These are phyloP conservation scores for Rhodomyrtus psidioides DNA, from an alignment of 441 rosid genomes.

Conservation along the genomic window DNA sequence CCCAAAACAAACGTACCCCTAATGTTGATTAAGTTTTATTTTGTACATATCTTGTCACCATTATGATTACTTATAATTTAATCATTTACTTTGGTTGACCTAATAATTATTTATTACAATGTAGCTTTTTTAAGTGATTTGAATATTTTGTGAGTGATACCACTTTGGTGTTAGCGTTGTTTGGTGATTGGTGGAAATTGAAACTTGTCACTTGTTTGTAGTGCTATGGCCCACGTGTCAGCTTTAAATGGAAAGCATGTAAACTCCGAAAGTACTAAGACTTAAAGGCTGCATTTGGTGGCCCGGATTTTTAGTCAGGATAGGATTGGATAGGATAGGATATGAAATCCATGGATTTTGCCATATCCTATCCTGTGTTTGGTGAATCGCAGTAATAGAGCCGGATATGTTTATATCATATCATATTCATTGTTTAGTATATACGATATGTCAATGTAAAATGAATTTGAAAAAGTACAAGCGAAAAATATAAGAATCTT, in stretches of 20 bases:
- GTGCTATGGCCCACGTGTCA: not conserved
- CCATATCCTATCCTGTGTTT: too few relatives aligned
- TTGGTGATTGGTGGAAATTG: not conserved
- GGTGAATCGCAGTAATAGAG: too few relatives aligned
- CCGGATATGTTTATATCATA: too few relatives aligned
- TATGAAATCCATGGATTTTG: too few relatives aligned
- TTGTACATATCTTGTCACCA: not conserved
- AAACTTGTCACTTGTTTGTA: not conserved
- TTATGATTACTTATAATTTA: not conserved
- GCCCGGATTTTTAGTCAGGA: too few relatives aligned
- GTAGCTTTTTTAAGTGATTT: not conserved
- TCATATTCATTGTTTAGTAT: too few relatives aligned
- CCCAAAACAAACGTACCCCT: too few relatives aligned
- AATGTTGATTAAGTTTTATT: not conserved
- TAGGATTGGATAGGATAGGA: too few relatives aligned
- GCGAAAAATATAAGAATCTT: too few relatives aligned
- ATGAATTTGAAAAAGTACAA: too few relatives aligned
- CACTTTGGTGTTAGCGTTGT: not conserved
- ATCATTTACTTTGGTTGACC: not conserved
- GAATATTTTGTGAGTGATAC: not conserved
- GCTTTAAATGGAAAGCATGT: not conserved
- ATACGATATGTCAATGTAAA: too few relatives aligned
- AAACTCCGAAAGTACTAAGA: not conserved
- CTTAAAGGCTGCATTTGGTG: too few relatives aligned
- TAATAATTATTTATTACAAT: not conserved